Evolutionary conservation across 2,329 filamentous ascomycete genomes (phyloP), one percentile per base, ranked within the genome.

Genomic region (Epichloe sp.): DNA sequence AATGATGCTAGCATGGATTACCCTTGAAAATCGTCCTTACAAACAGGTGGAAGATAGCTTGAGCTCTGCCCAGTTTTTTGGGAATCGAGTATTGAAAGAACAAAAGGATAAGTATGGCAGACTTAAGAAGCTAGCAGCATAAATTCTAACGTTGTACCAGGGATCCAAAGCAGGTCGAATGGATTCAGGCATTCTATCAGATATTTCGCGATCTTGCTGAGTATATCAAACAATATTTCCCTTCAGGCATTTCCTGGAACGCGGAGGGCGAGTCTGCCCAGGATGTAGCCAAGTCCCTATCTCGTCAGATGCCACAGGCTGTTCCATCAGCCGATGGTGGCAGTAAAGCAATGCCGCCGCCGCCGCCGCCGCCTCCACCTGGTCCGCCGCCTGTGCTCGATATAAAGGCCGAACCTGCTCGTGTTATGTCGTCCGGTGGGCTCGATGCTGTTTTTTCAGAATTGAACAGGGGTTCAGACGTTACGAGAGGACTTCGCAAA

Each of bases 1-100:
- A 58, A 85, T 88, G 63, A 83, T 89, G 40, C 73, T 98, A 53
- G 88, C 86, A 36, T 98, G 93, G 93, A 86, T 97, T 52, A 86
- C 85, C 0, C 80, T 93, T 47, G 86, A 94, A 49, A 77, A 73
- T 56, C 89, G 88, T 64, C 93, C 93, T 2, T 83, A 79, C 56
- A 90, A 93, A 62, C 87, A 90, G 61, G 85, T 97, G 45, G 83
- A 83, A 45, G 90, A 95, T 59, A 84, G 84, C 53, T 75, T 95
- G 19, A 83, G 84, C 34, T 85, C 88, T 48, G 88, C 90, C 41
- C 85, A 97, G 65, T 95, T 95, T 72, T 96, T 88, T 61, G 93
- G 93, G 36, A 97, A 98, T 72, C 82, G 90, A 59, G 87, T 98
- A 38, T 72, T 97, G 59, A 95, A 89, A 70, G 86, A 94, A 60